These are phyloP conservation scores for Naematelia encephala DNA, from an alignment of 768 basidiomycete species.

Conservation along the genomic window DNA sequence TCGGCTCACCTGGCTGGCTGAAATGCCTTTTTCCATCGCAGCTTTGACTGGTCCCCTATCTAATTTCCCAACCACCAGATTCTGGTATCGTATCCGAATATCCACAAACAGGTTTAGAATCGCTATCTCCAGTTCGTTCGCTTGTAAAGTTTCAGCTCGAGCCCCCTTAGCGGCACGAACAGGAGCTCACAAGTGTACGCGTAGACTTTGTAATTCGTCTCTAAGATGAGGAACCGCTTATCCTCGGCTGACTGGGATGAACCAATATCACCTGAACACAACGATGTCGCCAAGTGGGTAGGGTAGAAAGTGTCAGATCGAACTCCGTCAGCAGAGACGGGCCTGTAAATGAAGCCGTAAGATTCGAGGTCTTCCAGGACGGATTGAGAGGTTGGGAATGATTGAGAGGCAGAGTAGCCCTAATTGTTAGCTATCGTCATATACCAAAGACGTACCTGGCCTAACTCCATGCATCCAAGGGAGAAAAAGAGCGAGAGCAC, in stretches of 20 bases:
- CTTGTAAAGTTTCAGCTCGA: constrained; percentile 58
- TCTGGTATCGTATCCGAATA: constrained; percentile 90
- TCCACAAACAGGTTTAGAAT: constrained; percentile 90
- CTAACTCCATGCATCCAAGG: constrained; percentile 93
- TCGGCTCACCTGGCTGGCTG: constrained; percentile 78
- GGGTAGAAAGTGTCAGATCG: constrained; percentile 78
- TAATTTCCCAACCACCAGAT: constrained; percentile 91
- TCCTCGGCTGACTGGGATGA: constrained; percentile 49
- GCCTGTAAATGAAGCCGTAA: constrained; percentile 90
- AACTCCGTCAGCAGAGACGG: constrained; percentile 35
- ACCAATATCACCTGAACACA: constrained; percentile 72
- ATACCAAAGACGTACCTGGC: constrained; percentile 60
- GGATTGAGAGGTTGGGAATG: constrained; percentile 73
- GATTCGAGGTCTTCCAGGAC: constrained; percentile 89
- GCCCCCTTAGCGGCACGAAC: no score
- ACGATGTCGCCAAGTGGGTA: constrained; percentile 86
- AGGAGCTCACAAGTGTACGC: constrained; percentile 79
- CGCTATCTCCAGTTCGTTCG: constrained; percentile 92
- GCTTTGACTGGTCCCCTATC: constrained; percentile 93
- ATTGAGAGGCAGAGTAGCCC: constrained; percentile 83
- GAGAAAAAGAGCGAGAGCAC: constrained; percentile 93
- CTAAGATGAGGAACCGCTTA: constrained; percentile 89
- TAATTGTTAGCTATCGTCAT: constrained; percentile 45
- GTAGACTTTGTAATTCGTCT: constrained; percentile 97
- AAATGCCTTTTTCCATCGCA: constrained; percentile 90